Evolutionary conservation across 768 basidiomycete species (phyloP).

Genomic region (Russula foetens): DNA sequence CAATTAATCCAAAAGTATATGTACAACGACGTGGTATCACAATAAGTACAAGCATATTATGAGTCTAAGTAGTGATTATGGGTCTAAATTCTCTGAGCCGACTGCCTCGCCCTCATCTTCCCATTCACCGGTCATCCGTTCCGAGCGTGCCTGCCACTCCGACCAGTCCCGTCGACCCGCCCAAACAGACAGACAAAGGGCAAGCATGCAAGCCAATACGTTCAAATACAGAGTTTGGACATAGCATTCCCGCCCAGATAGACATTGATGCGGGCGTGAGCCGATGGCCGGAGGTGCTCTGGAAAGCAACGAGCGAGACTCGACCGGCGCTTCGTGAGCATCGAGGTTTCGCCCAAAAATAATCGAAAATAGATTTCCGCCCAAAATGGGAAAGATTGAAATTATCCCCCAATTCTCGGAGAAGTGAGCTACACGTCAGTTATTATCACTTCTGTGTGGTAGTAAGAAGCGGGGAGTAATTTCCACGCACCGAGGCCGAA

Average conservation of each 20-base stretch:
- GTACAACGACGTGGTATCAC: background rate
- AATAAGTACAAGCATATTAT: background rate
- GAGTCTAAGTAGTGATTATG: background rate
- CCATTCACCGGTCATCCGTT: constrained; percentile 1
- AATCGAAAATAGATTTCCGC: constrained; percentile 79
- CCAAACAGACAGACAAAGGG: constrained; percentile 21
- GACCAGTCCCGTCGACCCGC: constrained; percentile 22
- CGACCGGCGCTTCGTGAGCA: constrained; percentile 40
- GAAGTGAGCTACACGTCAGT: constrained; percentile 44
- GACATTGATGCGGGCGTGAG: constrained; percentile 14
- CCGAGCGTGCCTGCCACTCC: background rate
- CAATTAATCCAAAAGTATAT: too few relatives aligned
- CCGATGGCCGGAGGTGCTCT: background rate
- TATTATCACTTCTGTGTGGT: background rate
- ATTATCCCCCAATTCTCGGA: constrained; percentile 85
- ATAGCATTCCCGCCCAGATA: constrained; percentile 23
- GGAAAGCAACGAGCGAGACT: background rate
- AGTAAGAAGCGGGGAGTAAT: background rate
- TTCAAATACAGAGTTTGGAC: constrained; percentile 21
- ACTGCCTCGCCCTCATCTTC: constrained; percentile 3
- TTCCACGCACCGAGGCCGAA: constrained; percentile 68
- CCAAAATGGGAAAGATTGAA: constrained; percentile 63
- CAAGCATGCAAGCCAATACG: constrained; percentile 20
- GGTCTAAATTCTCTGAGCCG: background rate
- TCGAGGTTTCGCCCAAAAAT: constrained; percentile 79